phyloP scores from a whole-genome alignment of 2,329 filamentous ascomycete genomes.

The Boeremia exigua region DNA sequence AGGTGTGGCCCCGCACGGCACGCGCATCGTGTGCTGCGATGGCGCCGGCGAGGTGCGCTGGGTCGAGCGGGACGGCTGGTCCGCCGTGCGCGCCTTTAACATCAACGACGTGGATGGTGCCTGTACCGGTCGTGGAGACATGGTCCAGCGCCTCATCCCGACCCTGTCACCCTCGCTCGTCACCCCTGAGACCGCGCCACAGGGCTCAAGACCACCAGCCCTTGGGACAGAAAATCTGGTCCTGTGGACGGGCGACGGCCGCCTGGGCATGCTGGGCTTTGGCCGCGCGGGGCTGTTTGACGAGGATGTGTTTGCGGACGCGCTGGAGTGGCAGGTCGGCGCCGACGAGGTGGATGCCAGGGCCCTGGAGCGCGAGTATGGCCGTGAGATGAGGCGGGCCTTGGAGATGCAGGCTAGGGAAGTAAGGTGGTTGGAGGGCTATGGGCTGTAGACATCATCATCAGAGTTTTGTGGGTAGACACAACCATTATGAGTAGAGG shows the following conservation, averaged over 20 bases:
- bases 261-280: conserved; percentile 71
- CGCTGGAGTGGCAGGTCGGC: conserved; percentile 46
- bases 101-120: conserved; percentile 54
- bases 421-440: conserved; percentile 72
- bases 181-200: background rate
- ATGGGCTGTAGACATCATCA: conserved; percentile 57
- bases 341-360: conserved; percentile 47
- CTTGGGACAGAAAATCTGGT: conserved; percentile 69
- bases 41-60: conserved; percentile 85
- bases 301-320: conserved; percentile 41
- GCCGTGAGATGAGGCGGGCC: conserved; percentile 74
- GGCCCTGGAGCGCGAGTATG: conserved; percentile 67
- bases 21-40: conserved; percentile 81
- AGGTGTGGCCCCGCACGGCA: conserved; percentile 81
- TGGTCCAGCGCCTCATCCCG: conserved; percentile 80
- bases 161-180: conserved; percentile 46
- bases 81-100: conserved; percentile 62
- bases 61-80: conserved; percentile 81
- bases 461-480: no score
- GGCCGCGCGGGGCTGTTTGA: conserved; percentile 42
- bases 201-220: conserved; percentile 4
- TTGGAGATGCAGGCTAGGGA: conserved; percentile 81
- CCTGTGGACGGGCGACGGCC: conserved; percentile 84
- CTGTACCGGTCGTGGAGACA: conserved; percentile 60
- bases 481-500: background rate